A percentile compares a stretch with the other conserved stretches of the same genome.
Conservation (phyloP, 257 asterid genomes). For the Cordia subcordata region DNA sequence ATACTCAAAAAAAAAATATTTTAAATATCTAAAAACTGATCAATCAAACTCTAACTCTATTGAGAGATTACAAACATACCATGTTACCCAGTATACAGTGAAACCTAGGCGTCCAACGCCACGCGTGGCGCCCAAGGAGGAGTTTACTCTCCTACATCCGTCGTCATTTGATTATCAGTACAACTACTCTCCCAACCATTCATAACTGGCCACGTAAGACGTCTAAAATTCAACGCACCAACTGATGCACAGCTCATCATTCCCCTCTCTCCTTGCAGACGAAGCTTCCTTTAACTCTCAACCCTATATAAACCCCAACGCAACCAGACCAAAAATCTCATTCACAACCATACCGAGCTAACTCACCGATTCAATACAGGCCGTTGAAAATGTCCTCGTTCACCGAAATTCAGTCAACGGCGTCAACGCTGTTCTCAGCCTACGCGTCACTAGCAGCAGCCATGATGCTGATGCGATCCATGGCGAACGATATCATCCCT, state of each 20-base stretch:
- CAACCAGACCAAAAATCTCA: background rate
- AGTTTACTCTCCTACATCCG: background rate
- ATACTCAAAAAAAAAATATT: too few species aligned
- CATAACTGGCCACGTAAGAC: background rate
- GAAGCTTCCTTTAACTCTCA: background rate
- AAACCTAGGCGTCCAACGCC: too few species aligned
- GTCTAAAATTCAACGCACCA: background rate
- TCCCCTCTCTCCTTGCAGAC: background rate
- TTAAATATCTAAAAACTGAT: too few species aligned
- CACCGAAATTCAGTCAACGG: conserved; percentile 46
- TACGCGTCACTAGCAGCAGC: conserved; percentile 76
- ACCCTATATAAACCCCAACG: background rate
- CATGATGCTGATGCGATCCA: conserved; percentile 62
- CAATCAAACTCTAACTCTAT: too few species aligned
- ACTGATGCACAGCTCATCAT: background rate
- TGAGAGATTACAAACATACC: too few species aligned
- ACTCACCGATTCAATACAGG: background rate
- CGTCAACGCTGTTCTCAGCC: conserved; percentile 57
- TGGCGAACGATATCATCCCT: conserved; percentile 57
- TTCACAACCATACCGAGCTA: background rate
- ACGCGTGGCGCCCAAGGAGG: conserved; percentile 37
- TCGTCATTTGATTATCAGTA: too few species aligned
- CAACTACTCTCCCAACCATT: background rate
- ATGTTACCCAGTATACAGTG: too few species aligned
- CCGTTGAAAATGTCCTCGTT: conserved; percentile 25